phyloP scores from a whole-genome alignment of 306 rosid genomes.

The Phaseolus lunatus region DNA sequence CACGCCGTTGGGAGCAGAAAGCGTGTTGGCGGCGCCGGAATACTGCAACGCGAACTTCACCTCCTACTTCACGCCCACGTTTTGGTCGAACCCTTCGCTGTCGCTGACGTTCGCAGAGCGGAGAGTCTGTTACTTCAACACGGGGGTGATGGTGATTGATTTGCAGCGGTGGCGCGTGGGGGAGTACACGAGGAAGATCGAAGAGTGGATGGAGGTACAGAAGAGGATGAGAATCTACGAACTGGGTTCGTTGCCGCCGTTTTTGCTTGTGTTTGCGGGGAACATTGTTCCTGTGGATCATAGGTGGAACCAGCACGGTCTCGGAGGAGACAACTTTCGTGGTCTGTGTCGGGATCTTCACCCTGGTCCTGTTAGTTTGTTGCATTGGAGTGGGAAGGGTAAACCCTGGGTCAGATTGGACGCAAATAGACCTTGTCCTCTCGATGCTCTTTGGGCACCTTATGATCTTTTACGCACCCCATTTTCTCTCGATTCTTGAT shows the following conservation, averaged over 20 bases:
- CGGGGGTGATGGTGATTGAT: conserved; percentile 98
- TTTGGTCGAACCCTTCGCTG: conserved; percentile 89
- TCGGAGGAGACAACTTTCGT: conserved; percentile 85
- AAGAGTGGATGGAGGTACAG: conserved; percentile 97
- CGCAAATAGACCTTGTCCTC: conserved; percentile 85
- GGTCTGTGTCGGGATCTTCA: conserved; percentile 85
- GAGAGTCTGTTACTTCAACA: conserved; percentile 82
- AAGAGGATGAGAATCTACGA: conserved; percentile 86
- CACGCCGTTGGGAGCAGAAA: conserved; percentile 48
- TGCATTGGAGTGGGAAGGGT: conserved; percentile 99
- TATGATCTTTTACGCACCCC: conserved; percentile 85
- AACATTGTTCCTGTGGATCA: conserved; percentile 78
- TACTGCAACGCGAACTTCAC: conserved; percentile 97
- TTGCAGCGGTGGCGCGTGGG: conserved; percentile 80
- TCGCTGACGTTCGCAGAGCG: conserved; percentile 71
- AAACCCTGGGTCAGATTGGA: conserved; percentile 94
- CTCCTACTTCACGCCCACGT: conserved; percentile 69
- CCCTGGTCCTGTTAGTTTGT: conserved; percentile 84
- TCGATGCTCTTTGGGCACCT: conserved; percentile 97
- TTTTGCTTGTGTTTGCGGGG: conserved; percentile 84
- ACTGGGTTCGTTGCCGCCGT: conserved; percentile 86
- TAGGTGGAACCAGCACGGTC: conserved; percentile 93
- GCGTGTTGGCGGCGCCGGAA: conserved; percentile 86
- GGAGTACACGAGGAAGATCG: conserved; percentile 73
- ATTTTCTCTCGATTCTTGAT: conserved; percentile 59